A percentile compares a stretch with the other conserved stretches of the same genome.
These are phyloP conservation scores for Austroboletus eburneus DNA, from an alignment of 768 basidiomycete genomes.

Conservation along the genomic window DNA sequence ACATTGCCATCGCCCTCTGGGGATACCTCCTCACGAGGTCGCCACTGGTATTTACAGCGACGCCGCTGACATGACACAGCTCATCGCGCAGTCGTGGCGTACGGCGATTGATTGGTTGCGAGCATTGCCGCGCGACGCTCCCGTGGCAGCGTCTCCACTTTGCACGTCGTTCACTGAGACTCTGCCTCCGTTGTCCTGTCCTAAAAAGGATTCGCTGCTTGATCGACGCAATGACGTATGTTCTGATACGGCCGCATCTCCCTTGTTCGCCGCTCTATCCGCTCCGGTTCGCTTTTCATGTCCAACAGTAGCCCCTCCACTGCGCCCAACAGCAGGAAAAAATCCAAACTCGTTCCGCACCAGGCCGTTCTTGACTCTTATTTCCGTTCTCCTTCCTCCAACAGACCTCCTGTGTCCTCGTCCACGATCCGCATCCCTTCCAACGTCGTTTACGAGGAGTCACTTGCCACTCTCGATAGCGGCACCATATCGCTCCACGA, in stretches of 20 bases:
- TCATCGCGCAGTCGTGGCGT: constrained; percentile 13
- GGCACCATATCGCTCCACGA: background rate
- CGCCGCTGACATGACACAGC: constrained; percentile 7
- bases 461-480: constrained; percentile 10
- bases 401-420: constrained; percentile 9
- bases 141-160: too few relatives aligned
- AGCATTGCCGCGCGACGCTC: background rate
- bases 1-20: constrained; percentile 2
- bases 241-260: constrained; percentile 9
- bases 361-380: constrained; percentile 26
- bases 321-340: constrained; percentile 18
- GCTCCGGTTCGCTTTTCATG: constrained; percentile 14
- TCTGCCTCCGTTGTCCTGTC: too few relatives aligned
- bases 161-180: too few relatives aligned
- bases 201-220: constrained; percentile 18
- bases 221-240: constrained; percentile 30
- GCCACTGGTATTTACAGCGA: constrained; percentile 5
- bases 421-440: constrained; percentile 17
- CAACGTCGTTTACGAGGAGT: constrained; percentile 12
- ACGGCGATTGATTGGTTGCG: constrained; percentile 5
- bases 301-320: constrained; percentile 16
- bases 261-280: constrained; percentile 11
- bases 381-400: constrained; percentile 19
- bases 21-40: background rate
- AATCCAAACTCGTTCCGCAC: constrained; percentile 9